Evolutionary conservation across 2,329 filamentous ascomycete genomes (phyloP).

Genomic region (Onygenales sp.): DNA sequence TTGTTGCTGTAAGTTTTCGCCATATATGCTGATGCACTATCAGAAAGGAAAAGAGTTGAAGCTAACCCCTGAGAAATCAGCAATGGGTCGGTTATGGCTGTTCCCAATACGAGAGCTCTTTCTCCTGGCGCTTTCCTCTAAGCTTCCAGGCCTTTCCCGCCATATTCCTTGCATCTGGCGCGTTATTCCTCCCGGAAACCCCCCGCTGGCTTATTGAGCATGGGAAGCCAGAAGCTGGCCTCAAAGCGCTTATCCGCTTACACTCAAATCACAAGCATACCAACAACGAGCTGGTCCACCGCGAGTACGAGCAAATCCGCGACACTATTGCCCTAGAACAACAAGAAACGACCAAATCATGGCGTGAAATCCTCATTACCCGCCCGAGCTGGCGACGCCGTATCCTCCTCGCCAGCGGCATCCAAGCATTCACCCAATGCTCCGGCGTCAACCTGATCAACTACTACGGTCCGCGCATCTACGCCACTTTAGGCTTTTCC

Average conservation of each 20-base stretch:
- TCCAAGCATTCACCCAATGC: slow-evolving; percentile 41
- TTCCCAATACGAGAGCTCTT: slow-evolving; percentile 26
- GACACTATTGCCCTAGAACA: slow-evolving; percentile 30
- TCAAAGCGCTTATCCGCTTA: slow-evolving; percentile 22
- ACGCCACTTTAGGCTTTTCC: slow-evolving; percentile 35
- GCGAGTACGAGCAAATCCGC: slow-evolving; percentile 33
- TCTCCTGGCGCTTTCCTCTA: slow-evolving; percentile 28
- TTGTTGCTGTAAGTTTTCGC: slow-evolving; percentile 27
- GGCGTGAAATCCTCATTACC: slow-evolving; percentile 33
- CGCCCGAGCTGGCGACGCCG: slow-evolving; percentile 37
- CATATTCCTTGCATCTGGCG: slow-evolving; percentile 24
- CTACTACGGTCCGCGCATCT: slow-evolving; percentile 36
- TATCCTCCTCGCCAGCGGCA: slow-evolving; percentile 38
- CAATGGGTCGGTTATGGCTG: slow-evolving; percentile 41
- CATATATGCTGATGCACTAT: neutral
- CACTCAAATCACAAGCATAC: slow-evolving; percentile 18
- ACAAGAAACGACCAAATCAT: slow-evolving; percentile 27
- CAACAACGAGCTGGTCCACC: slow-evolving; percentile 21
- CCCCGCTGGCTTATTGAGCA: slow-evolving; percentile 29
- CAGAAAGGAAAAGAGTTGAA: neutral
- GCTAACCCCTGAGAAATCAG: neutral
- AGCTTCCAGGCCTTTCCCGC: slow-evolving; percentile 33
- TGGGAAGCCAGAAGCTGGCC: slow-evolving; percentile 25
- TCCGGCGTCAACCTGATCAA: slow-evolving; percentile 41
- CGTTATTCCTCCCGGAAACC: slow-evolving; percentile 26